These are phyloP conservation scores for Carpinus viminea DNA, from an alignment of 306 rosid genomes.

Conservation along the genomic window DNA sequence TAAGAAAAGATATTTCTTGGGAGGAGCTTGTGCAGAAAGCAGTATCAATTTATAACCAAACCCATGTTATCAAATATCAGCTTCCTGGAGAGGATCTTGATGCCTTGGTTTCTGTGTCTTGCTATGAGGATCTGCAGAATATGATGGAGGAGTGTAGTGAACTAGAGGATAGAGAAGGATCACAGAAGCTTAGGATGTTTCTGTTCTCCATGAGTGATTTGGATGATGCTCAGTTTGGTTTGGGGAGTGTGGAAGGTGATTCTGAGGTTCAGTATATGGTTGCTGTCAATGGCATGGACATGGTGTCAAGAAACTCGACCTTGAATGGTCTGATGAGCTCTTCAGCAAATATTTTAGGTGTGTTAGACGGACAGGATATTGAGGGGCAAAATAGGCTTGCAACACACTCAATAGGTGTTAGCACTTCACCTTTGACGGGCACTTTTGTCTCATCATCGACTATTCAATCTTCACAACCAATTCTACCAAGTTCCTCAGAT, in stretches of 20 bases:
- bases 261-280: conserved; percentile 67
- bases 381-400: conserved; percentile 42
- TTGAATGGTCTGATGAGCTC: conserved; percentile 42
- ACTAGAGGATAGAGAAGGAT: conserved; percentile 46
- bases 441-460: conserved; percentile 33
- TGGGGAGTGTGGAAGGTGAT: conserved; percentile 59
- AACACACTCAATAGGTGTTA: conserved; percentile 30
- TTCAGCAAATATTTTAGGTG: conserved; percentile 43
- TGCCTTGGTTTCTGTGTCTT: conserved; percentile 85
- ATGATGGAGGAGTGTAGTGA: conserved; percentile 81
- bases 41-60: conserved; percentile 58
- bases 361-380: conserved; percentile 38
- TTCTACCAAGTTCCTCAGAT: conserved; percentile 40
- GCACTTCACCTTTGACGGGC: conserved; percentile 32
- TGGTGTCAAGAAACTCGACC: conserved; percentile 51
- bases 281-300: conserved; percentile 79
- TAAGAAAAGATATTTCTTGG: conserved; percentile 73
- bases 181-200: conserved; percentile 68
- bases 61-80: conserved; percentile 70
- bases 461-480: conserved; percentile 38
- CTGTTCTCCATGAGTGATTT: conserved; percentile 63
- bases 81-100: conserved; percentile 98
- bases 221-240: conserved; percentile 63
- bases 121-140: conserved; percentile 75
- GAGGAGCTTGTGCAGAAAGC: conserved; percentile 64